Conservation (phyloP, 192 early-diverging fungal genomes). For the Spinellus fusiger region DNA sequence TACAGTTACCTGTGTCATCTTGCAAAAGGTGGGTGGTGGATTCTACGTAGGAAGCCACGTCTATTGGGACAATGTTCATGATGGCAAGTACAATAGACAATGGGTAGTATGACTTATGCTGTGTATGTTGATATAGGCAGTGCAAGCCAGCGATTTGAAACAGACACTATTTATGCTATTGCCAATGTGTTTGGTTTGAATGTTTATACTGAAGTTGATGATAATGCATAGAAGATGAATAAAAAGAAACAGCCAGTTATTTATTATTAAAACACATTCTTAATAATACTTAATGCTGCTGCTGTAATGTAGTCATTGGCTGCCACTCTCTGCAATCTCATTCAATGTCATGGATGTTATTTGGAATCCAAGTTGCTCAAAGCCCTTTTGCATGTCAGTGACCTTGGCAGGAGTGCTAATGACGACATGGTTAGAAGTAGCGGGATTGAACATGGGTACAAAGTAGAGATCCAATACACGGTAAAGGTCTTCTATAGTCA, state of each 20-base stretch:
- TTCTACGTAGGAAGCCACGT: conserved; percentile 68
- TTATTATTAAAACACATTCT: neutral
- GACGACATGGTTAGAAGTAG: conserved; percentile 44
- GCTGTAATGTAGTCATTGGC: neutral
- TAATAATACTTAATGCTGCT: neutral
- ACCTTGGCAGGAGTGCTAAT: conserved; percentile 45
- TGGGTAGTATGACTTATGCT: neutral
- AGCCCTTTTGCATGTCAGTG: conserved; percentile 44
- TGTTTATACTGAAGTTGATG: conserved; percentile 3
- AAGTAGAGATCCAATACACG: conserved; percentile 46
- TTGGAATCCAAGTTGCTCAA: conserved; percentile 41
- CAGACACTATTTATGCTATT: conserved; percentile 74
- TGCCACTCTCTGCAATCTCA: conserved; percentile 22
- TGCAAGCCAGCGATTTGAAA: conserved; percentile 72
- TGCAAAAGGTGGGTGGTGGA: conserved; percentile 80
- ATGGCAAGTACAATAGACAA: conserved; percentile 41
- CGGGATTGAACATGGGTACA: conserved; percentile 40
- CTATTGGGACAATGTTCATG: conserved; percentile 69
- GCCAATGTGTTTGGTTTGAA: conserved; percentile 71
- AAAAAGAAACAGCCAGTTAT: neutral
- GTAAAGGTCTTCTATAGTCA: conserved; percentile 41
- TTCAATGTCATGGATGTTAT: conserved; percentile 41
- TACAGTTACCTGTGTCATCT: conserved; percentile 68
- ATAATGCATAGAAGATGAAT: conserved; percentile 35
- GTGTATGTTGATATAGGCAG: conserved; percentile 44